Evolutionary conservation across 1,284 basidiomycete genomes (phyloP).

Genomic region (Rhodotorula sp.): DNA sequence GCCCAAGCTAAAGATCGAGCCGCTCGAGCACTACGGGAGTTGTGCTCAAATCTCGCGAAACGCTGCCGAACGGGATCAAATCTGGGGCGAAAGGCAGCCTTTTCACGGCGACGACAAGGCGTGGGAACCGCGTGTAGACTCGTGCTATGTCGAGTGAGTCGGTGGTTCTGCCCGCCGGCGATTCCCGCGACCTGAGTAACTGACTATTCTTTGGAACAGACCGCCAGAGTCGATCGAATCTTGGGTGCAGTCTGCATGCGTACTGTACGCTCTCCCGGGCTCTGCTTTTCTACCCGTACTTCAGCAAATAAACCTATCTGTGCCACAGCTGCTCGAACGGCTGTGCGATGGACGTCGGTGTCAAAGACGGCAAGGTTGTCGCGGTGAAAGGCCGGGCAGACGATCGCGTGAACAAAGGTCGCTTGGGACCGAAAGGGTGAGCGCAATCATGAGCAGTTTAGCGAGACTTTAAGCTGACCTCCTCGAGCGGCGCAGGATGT

Average conservation of each 20-base stretch:
- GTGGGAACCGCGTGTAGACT: constrained; percentile 13
- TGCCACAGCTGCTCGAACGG: constrained; percentile 11
- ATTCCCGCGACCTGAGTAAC: background rate
- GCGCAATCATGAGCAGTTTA: background rate
- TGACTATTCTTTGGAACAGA: background rate
- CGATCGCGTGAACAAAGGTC: constrained; percentile 20
- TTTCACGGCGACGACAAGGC: constrained; percentile 13
- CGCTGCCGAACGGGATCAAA: background rate
- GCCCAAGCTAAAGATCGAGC: background rate
- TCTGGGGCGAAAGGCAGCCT: constrained; percentile 9
- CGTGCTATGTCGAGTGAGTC: constrained; percentile 10
- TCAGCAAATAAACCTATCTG: background rate
- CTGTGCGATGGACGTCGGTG: constrained; percentile 13
- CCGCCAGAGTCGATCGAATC: constrained; percentile 9
- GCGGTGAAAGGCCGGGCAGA: constrained; percentile 1
- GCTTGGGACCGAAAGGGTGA: constrained; percentile 18
- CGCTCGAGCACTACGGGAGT: background rate
- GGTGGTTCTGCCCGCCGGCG: too few relatives aligned
- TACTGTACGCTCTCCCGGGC: background rate
- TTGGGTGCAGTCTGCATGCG: constrained; percentile 12
- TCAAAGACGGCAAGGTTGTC: constrained; percentile 18
- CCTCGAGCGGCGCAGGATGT: background rate
- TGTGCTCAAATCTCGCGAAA: background rate
- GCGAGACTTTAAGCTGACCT: background rate
- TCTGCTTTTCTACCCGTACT: background rate